These are phyloP conservation scores for Dipodascus geniculatus DNA, from an alignment of 805 yeast species.

Conservation along the genomic window DNA sequence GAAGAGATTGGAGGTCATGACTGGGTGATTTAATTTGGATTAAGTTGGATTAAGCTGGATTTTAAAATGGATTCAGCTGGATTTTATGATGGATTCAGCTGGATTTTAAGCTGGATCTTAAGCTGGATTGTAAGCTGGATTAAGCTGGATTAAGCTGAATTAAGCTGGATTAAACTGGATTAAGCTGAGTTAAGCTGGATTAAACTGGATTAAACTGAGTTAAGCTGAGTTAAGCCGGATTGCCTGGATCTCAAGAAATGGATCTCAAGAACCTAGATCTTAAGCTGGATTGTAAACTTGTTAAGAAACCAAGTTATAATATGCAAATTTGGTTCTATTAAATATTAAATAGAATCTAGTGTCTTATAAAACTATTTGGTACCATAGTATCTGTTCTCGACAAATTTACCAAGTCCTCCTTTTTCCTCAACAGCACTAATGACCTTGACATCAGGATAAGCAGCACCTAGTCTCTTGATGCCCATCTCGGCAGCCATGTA, in stretches of 20 bases:
- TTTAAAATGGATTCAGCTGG: constrained; percentile 32
- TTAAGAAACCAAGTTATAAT: too few species aligned
- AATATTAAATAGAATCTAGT: too few species aligned
- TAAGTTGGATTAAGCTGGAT: too few species aligned
- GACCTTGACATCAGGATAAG: constrained; percentile 57
- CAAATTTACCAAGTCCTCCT: constrained; percentile 55
- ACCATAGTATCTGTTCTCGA: constrained; percentile 74
- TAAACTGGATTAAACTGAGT: too few species aligned
- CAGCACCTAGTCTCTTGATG: constrained; percentile 55
- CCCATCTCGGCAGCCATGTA: constrained; percentile 76
- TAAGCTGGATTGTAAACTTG: neutral
- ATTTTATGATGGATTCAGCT: constrained; percentile 30
- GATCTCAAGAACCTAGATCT: too few species aligned
- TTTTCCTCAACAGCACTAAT: constrained; percentile 49
- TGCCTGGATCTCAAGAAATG: too few species aligned
- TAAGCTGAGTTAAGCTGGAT: too few species aligned
- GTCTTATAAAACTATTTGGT: constrained; percentile 30
- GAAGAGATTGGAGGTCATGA: neutral
- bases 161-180: too few species aligned
- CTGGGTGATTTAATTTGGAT: neutral
- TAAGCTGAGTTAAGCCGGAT: too few species aligned
- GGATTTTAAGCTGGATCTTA: too few species aligned
- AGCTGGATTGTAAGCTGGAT: neutral
- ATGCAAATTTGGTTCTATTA: too few species aligned
- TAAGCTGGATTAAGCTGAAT: too few species aligned